Percentiles rank a stretch among this genome's conserved stretches.
These are phyloP conservation scores for Sarocladiaceae sp. DNA, from an alignment of 2,329 filamentous ascomycete genomes.

Conservation along the genomic window DNA sequence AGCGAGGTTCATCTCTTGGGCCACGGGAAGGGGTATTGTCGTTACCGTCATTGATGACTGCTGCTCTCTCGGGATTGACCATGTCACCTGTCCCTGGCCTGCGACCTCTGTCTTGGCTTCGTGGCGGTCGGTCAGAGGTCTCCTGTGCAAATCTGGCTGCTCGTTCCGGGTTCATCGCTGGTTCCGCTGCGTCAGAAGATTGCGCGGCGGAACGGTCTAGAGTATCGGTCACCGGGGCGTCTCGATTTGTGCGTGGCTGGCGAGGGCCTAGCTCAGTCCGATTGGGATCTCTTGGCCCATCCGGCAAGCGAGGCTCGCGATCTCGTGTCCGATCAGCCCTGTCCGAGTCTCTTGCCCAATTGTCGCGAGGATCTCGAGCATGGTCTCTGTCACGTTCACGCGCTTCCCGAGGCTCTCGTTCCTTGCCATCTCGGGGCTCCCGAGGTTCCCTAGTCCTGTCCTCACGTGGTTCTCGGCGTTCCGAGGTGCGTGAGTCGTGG, in stretches of 20 bases:
- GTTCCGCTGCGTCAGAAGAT: slow-evolving; percentile 29
- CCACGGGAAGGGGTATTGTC: slow-evolving; percentile 31
- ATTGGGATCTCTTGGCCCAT: slow-evolving; percentile 6
- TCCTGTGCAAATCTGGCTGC: slow-evolving; percentile 44
- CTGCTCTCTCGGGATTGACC: slow-evolving; percentile 45
- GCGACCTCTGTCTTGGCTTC: slow-evolving; percentile 25
- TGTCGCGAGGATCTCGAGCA: slow-evolving; percentile 30
- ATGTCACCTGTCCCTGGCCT: slow-evolving; percentile 22
- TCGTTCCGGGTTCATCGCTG: slow-evolving; percentile 52
- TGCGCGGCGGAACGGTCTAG: not conserved
- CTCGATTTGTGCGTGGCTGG: slow-evolving; percentile 20
- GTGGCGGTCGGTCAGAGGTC: slow-evolving; percentile 18
- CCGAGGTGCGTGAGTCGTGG: slow-evolving; percentile 27
- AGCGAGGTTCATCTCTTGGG: slow-evolving; percentile 40
- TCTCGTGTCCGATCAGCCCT: slow-evolving; percentile 40
- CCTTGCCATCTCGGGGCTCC: not conserved
- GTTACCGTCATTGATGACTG: slow-evolving; percentile 35
- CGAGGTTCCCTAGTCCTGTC: slow-evolving; percentile 17
- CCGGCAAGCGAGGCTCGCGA: slow-evolving; percentile 10
- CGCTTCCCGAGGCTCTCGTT: slow-evolving; percentile 26
- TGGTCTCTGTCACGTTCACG: slow-evolving; percentile 31
- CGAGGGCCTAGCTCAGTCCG: slow-evolving; percentile 15
- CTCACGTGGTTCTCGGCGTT: slow-evolving; percentile 27
- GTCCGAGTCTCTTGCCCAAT: slow-evolving; percentile 33
- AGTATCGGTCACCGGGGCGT: slow-evolving; percentile 20